phyloP scores from a whole-genome alignment of 495 filamentous ascomycete genomes.

The Hypoxylon crocopeplum region DNA sequence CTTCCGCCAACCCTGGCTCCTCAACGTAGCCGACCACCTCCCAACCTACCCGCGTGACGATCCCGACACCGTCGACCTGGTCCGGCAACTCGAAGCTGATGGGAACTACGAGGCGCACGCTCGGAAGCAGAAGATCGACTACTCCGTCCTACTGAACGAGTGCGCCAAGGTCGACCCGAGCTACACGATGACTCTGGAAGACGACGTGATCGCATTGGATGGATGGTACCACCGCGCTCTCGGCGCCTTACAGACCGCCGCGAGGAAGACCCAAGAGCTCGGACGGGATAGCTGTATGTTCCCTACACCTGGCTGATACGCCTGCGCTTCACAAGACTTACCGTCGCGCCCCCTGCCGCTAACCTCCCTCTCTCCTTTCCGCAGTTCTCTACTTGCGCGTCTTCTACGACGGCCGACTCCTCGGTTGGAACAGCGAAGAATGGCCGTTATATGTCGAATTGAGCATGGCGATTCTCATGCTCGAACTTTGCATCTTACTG shows the following conservation, averaged over 20 bases:
- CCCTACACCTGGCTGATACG: neutral
- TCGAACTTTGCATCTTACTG: slow-evolving; percentile 8
- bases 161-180: slow-evolving; percentile 53
- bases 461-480: slow-evolving; percentile 37
- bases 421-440: slow-evolving; percentile 63
- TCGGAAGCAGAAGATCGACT: slow-evolving; percentile 58
- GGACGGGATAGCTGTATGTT: slow-evolving; percentile 42
- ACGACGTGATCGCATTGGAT: slow-evolving; percentile 59
- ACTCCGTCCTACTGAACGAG: slow-evolving; percentile 53
- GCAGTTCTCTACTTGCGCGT: slow-evolving; percentile 59
- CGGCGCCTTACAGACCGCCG: slow-evolving; percentile 46
- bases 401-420: slow-evolving; percentile 62
- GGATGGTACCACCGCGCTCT: slow-evolving; percentile 58
- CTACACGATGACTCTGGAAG: slow-evolving; percentile 62
- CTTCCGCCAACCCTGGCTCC: slow-evolving; percentile 57
- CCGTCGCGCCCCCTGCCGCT: neutral
- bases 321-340: neutral
- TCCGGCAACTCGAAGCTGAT: slow-evolving; percentile 41
- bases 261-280: slow-evolving; percentile 32
- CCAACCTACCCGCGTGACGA: slow-evolving; percentile 46
- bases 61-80: slow-evolving; percentile 23
- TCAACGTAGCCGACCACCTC: slow-evolving; percentile 51
- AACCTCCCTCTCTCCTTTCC: neutral
- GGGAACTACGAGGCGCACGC: slow-evolving; percentile 35
- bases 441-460: slow-evolving; percentile 53